Conservation (phyloP, 768 basidiomycete species). For the Mycena capillaripes region DNA sequence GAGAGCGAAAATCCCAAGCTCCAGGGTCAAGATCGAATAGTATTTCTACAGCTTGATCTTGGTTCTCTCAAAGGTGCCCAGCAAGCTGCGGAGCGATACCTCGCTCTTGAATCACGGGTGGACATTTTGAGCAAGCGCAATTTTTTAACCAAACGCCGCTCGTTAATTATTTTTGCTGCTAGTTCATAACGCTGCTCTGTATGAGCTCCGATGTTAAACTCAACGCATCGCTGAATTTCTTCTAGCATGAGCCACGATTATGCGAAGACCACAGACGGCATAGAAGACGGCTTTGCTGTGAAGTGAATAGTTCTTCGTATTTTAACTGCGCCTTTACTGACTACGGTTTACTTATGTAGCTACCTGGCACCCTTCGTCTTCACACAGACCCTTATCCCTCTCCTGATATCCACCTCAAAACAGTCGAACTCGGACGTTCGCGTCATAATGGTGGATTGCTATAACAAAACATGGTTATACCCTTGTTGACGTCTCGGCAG, state of each 20-base stretch:
- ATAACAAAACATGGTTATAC: not conserved
- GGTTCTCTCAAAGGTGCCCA: slow-evolving; percentile 50
- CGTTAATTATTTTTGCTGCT: not conserved
- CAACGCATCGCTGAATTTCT: not conserved
- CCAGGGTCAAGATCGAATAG: slow-evolving; percentile 48
- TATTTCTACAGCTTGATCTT: slow-evolving; percentile 57
- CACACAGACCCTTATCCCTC: slow-evolving; percentile 45
- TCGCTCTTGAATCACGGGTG: slow-evolving; percentile 37
- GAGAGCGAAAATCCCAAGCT: slow-evolving; percentile 43
- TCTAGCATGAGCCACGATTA: slow-evolving; percentile 35
- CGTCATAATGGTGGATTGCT: slow-evolving; percentile 42
- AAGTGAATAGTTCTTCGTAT: slow-evolving; percentile 36
- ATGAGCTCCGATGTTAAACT: not conserved
- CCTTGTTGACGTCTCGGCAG: slow-evolving; percentile 36
- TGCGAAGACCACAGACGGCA: slow-evolving; percentile 25
- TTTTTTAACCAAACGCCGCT: too few relatives aligned
- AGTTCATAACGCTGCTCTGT: slow-evolving; percentile 17
- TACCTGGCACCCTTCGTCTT: slow-evolving; percentile 49
- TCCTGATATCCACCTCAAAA: slow-evolving; percentile 46
- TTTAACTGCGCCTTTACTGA: not conserved
- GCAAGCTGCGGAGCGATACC: slow-evolving; percentile 50
- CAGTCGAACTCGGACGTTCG: slow-evolving; percentile 48
- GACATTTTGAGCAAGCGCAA: slow-evolving; percentile 41
- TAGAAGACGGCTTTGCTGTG: slow-evolving; percentile 37
- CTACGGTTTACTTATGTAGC: slow-evolving; percentile 23